Evolutionary conservation across 2,329 filamentous ascomycete species (phyloP), one percentile per base, ranked within the genome.

Genomic region (Phaeosphaeriaceae sp.): DNA sequence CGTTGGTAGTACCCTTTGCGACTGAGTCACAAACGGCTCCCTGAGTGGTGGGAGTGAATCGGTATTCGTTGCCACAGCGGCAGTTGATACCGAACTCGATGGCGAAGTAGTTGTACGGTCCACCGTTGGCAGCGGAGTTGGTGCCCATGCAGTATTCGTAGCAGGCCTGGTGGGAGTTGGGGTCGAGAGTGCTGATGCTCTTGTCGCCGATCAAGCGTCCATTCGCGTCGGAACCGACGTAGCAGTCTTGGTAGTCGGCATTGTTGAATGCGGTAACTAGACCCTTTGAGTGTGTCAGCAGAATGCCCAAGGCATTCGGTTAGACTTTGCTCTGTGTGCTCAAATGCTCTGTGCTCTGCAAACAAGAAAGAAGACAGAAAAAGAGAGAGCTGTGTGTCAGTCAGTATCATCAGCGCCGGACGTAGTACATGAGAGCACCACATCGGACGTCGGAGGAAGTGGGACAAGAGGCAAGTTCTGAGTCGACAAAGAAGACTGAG

Each of bases 311-410:
- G 52, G 52, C 43, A 49, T 24, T 35, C 28, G 52, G 26, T 54
- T 48, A 54, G 52, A 54, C 19, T 47, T 47, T 47, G 43, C 52
- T 32, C 28, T 40, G 52, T 48, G 52, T 48, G 52, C 52, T 54
- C 52, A 40, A 47, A 49, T 54, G 52, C 43, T 48, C 52, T 54
- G 30, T 40, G 52, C 26, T 54, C 52, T 54, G 42, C 26, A 47
- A 26, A 52, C 15, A 26, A 48, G 21, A 47, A 35, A 47, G 15
- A 44, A 32, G 22, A 35, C 30, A 9, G 19, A 35, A 40, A 47
- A 13, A 35, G 10, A 40, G 19, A 35, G 22, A 21, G 21, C 24
- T 53, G 51, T 26, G 17, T 32, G 10, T 47, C 26, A 48, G 42
- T 53, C 19, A 47, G 24, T n/a, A 43, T 35, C 3, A 15, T 42